phyloP scores from a whole-genome alignment of 768 basidiomycete species.

The Psilocybe azurescens region DNA sequence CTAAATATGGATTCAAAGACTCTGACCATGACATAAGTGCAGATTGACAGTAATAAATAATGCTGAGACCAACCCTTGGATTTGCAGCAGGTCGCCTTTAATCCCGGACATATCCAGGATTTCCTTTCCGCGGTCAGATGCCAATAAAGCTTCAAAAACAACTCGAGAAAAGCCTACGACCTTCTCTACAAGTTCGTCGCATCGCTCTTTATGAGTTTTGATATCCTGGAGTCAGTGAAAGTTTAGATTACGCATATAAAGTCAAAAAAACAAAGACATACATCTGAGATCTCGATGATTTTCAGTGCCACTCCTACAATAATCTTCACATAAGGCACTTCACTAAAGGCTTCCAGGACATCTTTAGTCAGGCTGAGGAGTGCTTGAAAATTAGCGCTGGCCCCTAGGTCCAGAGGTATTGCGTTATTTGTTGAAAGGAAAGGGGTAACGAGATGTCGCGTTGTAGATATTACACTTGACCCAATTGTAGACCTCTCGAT shows the following conservation, averaged over 20 bases:
- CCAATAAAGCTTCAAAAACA: slow-evolving; percentile 25
- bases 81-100: slow-evolving; percentile 24
- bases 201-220: slow-evolving; percentile 24
- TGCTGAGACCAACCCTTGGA: no score
- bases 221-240: slow-evolving; percentile 21
- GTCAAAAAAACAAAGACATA: slow-evolving; percentile 8
- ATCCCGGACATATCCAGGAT: slow-evolving; percentile 10
- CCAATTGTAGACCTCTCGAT: no score
- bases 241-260: not conserved
- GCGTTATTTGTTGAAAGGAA: no score
- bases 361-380: no score
- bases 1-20: slow-evolving; percentile 28
- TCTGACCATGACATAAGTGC: no score
- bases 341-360: slow-evolving; percentile 22
- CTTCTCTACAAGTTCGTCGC: slow-evolving; percentile 29
- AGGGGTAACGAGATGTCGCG: no score
- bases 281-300: slow-evolving; percentile 31
- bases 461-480: no score
- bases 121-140: slow-evolving; percentile 10
- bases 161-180: slow-evolving; percentile 26
- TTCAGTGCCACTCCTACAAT: slow-evolving; percentile 26
- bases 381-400: no score
- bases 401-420: no score
- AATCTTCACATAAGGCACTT: slow-evolving; percentile 31
- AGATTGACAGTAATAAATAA: no score